Percentiles rank a stretch among this genome's conserved stretches.
These are phyloP conservation scores for Taiwanofungus camphoratus DNA, from an alignment of 1,284 basidiomycete species.

Conservation along the genomic window DNA sequence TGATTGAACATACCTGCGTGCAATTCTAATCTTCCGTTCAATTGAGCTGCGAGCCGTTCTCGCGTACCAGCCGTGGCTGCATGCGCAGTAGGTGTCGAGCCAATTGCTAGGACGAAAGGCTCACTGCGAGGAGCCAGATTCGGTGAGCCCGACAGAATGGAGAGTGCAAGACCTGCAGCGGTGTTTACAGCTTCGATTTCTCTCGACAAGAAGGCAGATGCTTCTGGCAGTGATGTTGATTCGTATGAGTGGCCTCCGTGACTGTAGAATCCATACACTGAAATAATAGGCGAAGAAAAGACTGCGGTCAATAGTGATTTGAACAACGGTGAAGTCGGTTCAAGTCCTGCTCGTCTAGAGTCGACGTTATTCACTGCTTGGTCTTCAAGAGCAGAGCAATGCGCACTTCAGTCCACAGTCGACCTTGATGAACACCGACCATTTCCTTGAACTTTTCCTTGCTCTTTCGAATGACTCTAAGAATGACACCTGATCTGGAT, in stretches of 20 bases:
- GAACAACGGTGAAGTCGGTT: slow-evolving; percentile 49
- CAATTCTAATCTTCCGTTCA: slow-evolving; percentile 62
- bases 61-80: slow-evolving; percentile 55
- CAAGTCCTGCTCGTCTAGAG: slow-evolving; percentile 77
- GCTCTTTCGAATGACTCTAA: slow-evolving; percentile 53
- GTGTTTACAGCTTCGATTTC: slow-evolving; percentile 71
- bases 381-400: slow-evolving; percentile 1
- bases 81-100: slow-evolving; percentile 84
- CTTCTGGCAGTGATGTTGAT: slow-evolving; percentile 59
- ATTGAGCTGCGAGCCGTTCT: slow-evolving; percentile 37
- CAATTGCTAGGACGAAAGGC: slow-evolving; percentile 71
- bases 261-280: slow-evolving; percentile 79
- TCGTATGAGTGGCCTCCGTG: slow-evolving; percentile 77
- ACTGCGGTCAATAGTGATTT: slow-evolving; percentile 47
- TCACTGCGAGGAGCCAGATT: slow-evolving; percentile 29
- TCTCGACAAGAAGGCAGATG: slow-evolving; percentile 58
- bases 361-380: slow-evolving; percentile 4
- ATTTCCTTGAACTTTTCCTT: slow-evolving; percentile 38
- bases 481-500: slow-evolving; percentile 64
- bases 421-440: slow-evolving; percentile 80
- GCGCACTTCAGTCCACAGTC: slow-evolving; percentile 73
- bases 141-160: slow-evolving; percentile 35
- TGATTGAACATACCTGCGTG: slow-evolving; percentile 54
- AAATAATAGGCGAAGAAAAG: slow-evolving; percentile 48
- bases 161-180: slow-evolving; percentile 56